These are phyloP conservation scores for Immersiporthe knoxdaviesiana DNA, from an alignment of 2,329 filamentous ascomycete genomes.

Conservation along the genomic window DNA sequence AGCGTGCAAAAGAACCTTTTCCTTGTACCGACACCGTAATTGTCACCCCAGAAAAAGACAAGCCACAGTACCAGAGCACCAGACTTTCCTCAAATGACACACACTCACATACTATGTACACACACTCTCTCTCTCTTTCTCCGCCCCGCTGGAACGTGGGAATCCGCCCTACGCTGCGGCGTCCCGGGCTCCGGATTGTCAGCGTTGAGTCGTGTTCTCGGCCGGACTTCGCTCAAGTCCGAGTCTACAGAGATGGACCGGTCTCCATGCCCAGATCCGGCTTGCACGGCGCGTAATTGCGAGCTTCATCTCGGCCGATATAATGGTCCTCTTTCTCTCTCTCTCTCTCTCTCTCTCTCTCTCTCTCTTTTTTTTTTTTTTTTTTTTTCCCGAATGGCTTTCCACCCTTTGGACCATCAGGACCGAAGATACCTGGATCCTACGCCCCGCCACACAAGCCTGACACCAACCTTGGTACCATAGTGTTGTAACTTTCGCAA, in stretches of 20 bases:
- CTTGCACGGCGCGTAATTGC: slow-evolving; percentile 7
- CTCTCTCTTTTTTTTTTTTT: too few relatives aligned
- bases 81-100: too few relatives aligned
- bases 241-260: slow-evolving; percentile 1
- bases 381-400: slow-evolving; percentile 10
- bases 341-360: too few relatives aligned
- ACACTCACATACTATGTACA: too few relatives aligned
- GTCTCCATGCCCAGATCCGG: not conserved
- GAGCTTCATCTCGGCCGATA: slow-evolving; percentile 9
- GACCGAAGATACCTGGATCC: slow-evolving; percentile 21
- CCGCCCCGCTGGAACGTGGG: not conserved
- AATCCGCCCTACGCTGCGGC: not conserved
- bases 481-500: not conserved
- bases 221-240: slow-evolving; percentile 8
- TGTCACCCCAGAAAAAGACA: not conserved
- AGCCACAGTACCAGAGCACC: slow-evolving; percentile 1
- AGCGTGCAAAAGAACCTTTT: slow-evolving; percentile 11
- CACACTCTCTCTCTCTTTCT: too few relatives aligned
- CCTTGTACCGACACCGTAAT: not conserved
- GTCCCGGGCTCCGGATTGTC: not conserved
- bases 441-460: not conserved
- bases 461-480: not conserved
- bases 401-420: slow-evolving; percentile 3
- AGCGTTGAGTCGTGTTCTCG: not conserved
- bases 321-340: too few relatives aligned